These are phyloP conservation scores for Lathyrus sativus DNA, from an alignment of 306 rosid genomes.

Conservation along the genomic window DNA sequence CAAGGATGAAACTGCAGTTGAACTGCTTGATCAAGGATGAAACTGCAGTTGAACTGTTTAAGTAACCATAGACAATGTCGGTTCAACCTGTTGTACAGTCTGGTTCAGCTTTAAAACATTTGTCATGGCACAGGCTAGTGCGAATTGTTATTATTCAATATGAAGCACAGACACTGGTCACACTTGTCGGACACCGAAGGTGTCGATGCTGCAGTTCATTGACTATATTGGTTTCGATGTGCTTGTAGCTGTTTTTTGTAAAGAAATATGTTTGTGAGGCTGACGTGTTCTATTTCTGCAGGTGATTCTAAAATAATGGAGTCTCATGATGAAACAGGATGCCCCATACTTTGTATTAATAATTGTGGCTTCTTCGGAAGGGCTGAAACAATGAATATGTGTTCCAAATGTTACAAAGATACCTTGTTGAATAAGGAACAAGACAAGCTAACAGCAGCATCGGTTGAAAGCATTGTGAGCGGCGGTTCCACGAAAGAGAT, in stretches of 20 bases:
- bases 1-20: background rate
- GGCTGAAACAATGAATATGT: constrained; percentile 80
- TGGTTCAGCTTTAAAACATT: background rate
- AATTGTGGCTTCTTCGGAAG: constrained; percentile 85
- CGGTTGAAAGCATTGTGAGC: constrained; percentile 67
- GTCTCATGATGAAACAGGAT: constrained; percentile 70
- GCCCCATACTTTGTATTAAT: constrained; percentile 69
- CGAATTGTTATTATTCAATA: background rate
- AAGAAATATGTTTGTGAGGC: constrained; percentile 12
- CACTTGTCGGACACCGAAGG: too few species aligned
- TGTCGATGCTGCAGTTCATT: background rate
- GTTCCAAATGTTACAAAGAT: constrained; percentile 85
- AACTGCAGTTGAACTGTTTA: background rate
- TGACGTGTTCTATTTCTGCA: constrained; percentile 37
- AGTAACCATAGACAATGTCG: background rate
- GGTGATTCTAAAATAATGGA: constrained; percentile 59
- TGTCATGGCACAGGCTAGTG: background rate
- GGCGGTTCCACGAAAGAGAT: constrained; percentile 43
- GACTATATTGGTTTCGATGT: background rate
- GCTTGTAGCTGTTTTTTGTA: background rate
- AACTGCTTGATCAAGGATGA: background rate
- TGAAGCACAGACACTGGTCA: too few species aligned
- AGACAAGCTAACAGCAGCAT: constrained; percentile 58
- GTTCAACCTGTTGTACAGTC: background rate
- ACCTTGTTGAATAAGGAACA: constrained; percentile 72